Base-by-base conservation (phyloP, 805 yeast species). In the Huiozyma sinensis region DNA sequence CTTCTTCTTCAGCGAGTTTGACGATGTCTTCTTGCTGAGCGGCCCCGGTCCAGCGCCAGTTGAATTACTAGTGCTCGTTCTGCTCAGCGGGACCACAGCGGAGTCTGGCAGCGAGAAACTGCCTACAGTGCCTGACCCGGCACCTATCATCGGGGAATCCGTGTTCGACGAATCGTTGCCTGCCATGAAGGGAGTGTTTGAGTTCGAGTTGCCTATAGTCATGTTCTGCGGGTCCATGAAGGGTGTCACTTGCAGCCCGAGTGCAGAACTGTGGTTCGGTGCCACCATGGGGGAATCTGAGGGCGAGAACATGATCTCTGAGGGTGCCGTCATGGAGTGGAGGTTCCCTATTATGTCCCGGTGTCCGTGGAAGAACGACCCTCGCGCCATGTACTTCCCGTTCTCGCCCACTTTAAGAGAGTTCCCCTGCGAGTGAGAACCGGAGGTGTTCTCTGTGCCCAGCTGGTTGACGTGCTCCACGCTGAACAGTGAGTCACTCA, bases 231-330 rank as follows among this genome's bases (percentile, higher is more conserved):
- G 49, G 24, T 48, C 38, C 47, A 49, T 44, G 33, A 40, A 49
- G 4, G 51, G 51, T 1, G 51, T 47, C 6, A 47, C 44, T 42
- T 44, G 46, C 9, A 48, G 33, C 6, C 44, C 44, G 27, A 40
- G 41, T 6, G 37, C 27, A 4, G 47, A 30, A 1, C 38, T 28
- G 17, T 42, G 42, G 24, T 42, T 40, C 6, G 51, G 43, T 4
- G 45, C 51, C 10, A 48, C 38, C 39, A 48, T 39, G 8, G 51
- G 51, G 12, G 51, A 48, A 12, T 38, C 43, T 36, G 41, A 42
- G 4, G 50, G 50, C 6, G 50, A 47, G 33, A 44, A 42, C 12
- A 44, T 11, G 36, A 47, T 37, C 2, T 47, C 50, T 5, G 43
- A 36, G 10, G 44, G 39, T 8, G 35, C 30, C 10, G 11, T 12